Evolutionary conservation across 495 filamentous ascomycete genomes (phyloP), one percentile per base, ranked within the genome.

Genomic region (Tuber melanosporum): DNA sequence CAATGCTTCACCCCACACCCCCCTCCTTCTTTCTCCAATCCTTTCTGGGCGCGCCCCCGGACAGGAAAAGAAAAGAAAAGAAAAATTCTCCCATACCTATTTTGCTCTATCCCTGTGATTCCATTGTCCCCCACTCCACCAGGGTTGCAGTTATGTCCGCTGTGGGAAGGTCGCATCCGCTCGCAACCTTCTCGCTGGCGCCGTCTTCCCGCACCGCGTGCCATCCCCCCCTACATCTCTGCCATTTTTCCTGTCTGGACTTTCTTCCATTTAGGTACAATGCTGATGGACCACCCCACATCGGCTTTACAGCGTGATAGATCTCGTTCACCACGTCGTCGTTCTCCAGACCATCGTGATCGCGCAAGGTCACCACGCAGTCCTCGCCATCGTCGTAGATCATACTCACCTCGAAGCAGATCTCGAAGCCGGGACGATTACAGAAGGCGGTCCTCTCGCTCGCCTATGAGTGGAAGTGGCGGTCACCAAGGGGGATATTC

Each of bases 361-460:
- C 82, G 82, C 74, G 82, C 76, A 79, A 82, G 81, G 81, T 83
- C 81, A 83, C 79, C 85, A 84, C 92, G 94, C 83, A 91, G 90
- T 83, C 90, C 90, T 78, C 89, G 91, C 84, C 90, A 90, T 77
- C 87, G 85, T 83, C 93, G 93, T 85, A 91, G 94, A 81, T 97
- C 94, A 70, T 97, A 96, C 85, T 95, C 94, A 62, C 93, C 94
- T 76, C 93, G 94, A 84, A 95, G 93, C 85, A 92, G 94, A 84
- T 97, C 94, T 85, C 90, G 92, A 85, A 95, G 93, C 86, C 93
- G 92, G 84, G 91, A 95, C 85, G 92, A 94, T 80, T 93, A 94
- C 85, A 92, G 92, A 85, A 91, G 91, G 86, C 90, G 87, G 82
- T 88, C 91, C 83, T 92, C 91, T 79, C 90, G 93, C 84, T 94